phyloP scores from a whole-genome alignment of 2,329 filamentous ascomycete genomes.

The Neopestalotiopsis rosae region DNA sequence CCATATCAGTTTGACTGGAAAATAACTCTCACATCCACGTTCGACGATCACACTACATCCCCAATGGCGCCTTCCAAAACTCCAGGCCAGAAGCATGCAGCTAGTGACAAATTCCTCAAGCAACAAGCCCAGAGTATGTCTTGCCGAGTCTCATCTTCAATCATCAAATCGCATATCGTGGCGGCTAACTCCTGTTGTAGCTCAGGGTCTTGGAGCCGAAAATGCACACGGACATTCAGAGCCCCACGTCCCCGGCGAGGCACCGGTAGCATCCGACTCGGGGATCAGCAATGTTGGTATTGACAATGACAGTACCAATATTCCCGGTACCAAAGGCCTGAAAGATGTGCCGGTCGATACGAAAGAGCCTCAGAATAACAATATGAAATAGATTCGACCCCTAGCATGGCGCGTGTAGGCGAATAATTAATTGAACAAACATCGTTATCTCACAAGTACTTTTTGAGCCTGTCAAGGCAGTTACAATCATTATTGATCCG shows the following conservation, averaged over 20 bases:
- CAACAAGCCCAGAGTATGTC: conserved; percentile 28
- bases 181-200: conserved; percentile 17
- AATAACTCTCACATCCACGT: no score
- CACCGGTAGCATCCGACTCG: conserved; percentile 31
- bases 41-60: background rate
- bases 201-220: conserved; percentile 31
- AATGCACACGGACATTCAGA: conserved; percentile 32
- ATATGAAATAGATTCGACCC: conserved; percentile 23
- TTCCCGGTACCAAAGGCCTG: conserved; percentile 32
- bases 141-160: conserved; percentile 12
- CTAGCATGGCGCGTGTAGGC: no score
- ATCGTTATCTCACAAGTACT: background rate
- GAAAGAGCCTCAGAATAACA: conserved; percentile 28
- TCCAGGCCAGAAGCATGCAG: conserved; percentile 30
- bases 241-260: conserved; percentile 29
- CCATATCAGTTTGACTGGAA: no score
- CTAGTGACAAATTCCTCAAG: conserved; percentile 32
- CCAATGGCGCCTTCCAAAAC: conserved; percentile 30
- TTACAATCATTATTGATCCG: background rate
- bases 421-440: no score
- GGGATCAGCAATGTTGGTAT: conserved; percentile 27
- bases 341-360: conserved; percentile 24
- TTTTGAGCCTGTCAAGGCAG: background rate
- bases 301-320: conserved; percentile 28
- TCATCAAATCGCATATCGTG: background rate